phyloP scores from a whole-genome alignment of 179 eudicot species.

The Beta corolliflora region DNA sequence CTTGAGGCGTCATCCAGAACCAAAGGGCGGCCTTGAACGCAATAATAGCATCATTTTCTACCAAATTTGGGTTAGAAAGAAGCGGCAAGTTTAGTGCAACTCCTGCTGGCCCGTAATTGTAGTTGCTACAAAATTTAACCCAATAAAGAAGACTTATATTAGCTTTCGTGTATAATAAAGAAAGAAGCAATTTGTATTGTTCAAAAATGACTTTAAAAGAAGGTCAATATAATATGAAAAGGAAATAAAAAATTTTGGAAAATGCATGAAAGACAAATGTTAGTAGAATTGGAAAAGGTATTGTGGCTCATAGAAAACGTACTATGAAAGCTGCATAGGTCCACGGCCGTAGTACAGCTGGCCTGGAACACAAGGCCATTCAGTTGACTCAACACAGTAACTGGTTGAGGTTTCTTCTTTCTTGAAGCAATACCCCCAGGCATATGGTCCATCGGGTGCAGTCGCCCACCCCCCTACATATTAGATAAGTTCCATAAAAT shows the following conservation, averaged over 20 bases:
- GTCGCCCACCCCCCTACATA: slow-evolving; percentile 20
- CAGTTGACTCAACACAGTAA: background rate
- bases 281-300: no score
- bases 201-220: no score
- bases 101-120: slow-evolving; percentile 49
- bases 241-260: no score
- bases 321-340: slow-evolving; percentile 31
- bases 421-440: slow-evolving; percentile 33
- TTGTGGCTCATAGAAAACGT: no score
- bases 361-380: slow-evolving; percentile 33
- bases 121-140: slow-evolving; percentile 33
- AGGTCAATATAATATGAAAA: no score
- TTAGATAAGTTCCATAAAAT: no score
- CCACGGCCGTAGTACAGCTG: slow-evolving; percentile 37
- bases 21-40: slow-evolving; percentile 45
- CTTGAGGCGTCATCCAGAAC: slow-evolving; percentile 54
- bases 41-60: slow-evolving; percentile 32
- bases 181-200: no score
- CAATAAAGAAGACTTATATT: background rate
- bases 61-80: slow-evolving; percentile 37
- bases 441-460: slow-evolving; percentile 28
- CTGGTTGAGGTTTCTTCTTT: slow-evolving; percentile 14
- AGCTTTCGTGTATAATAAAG: no score
- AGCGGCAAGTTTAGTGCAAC: slow-evolving; percentile 37
- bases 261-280: no score